Base-by-base conservation (phyloP, 345 rosid genomes). In the Pistacia atlantica region DNA sequence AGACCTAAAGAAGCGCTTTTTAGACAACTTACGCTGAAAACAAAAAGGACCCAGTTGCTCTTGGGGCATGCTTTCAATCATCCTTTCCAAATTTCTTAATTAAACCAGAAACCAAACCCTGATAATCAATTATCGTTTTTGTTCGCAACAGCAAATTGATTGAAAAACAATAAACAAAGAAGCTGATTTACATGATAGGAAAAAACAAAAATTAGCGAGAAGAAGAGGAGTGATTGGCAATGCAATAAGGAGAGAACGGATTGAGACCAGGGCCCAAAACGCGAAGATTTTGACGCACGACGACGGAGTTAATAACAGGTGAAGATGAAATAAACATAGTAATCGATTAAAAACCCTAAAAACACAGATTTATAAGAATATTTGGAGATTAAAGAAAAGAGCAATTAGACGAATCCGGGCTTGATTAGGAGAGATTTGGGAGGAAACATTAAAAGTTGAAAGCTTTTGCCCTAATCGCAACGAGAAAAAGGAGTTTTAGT, bases 191-290 rank as follows among this genome's bases (percentile, higher is more conserved):
- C 45, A 56, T 77, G 74, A 72, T 69, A 33, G 16, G 9, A n/a
- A 1, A 42, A 4, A 14, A 72, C 4, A 42, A 56, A 75, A 86
- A 65, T 87, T 88, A 88, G 76, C 92, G 91, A 80, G 90, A 88
- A 73, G 86, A 79, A 59, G 66, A 3, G 12, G 82, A 86, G 88
- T 96, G 91, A 92, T 96, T 84, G 79, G 97, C 98, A 25, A 96
- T 60, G 90, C 99, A 96, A 80, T 86, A 92, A 5, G 99, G 99
- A 79, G 87, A 80, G 81, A 88, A 90, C 1, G 98, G 98, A 92
- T 93, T 96, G 93, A 93, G 87, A 61, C 90, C 97, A 62, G 99
- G 98, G 20, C 98, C 99, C 54, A 96, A 83, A 61, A 82, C 97
- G 77, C 97, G 93, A 62, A 92, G 92, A 79, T 87, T 95, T 72